Conservation (phyloP, 345 rosid genomes). For the Eutrema heterophyllum region DNA sequence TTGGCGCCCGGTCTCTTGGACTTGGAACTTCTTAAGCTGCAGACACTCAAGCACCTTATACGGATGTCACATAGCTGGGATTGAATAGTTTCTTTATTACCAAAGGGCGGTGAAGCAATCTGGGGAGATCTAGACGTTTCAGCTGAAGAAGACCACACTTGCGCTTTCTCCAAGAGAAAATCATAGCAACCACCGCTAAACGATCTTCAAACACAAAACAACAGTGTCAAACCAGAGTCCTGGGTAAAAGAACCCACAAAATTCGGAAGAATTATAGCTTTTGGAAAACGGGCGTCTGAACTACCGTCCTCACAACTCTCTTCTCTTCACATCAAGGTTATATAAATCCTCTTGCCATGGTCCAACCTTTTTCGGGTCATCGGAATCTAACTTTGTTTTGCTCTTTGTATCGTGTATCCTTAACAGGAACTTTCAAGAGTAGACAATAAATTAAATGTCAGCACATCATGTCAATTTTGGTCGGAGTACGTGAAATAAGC, state of each 20-base stretch:
- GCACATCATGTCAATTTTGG: constrained; percentile 46
- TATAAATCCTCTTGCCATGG: background rate
- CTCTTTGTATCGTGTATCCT: background rate
- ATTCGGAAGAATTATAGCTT: constrained; percentile 64
- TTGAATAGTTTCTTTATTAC: constrained; percentile 54
- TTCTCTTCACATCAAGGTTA: constrained; percentile 6
- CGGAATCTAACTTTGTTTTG: background rate
- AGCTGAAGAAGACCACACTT: constrained; percentile 48
- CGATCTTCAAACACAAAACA: constrained; percentile 28
- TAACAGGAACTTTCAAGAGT: constrained; percentile 8
- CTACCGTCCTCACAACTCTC: constrained; percentile 44
- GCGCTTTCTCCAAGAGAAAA: constrained; percentile 37
- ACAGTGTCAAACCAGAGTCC: constrained; percentile 27
- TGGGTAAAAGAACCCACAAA: constrained; percentile 36
- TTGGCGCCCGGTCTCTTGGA: constrained; percentile 48
- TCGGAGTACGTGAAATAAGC: constrained; percentile 58
- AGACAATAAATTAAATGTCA: background rate
- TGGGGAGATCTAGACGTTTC: constrained; percentile 70
- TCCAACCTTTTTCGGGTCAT: background rate
- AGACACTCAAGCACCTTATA: constrained; percentile 56
- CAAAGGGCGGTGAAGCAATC: constrained; percentile 74
- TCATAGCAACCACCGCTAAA: constrained; percentile 4
- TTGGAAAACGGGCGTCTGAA: constrained; percentile 47
- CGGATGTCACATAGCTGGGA: constrained; percentile 73
- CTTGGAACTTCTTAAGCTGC: constrained; percentile 50